phyloP scores from a whole-genome alignment of 129 eudicot species.

The sunflower (Helianthus annuus) region HanXRQr2.0-SUNRISE NC_035434.2:137007833-137008332 shows the following conservation, averaged over 20 bases:
- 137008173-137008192: constrained; percentile 2
- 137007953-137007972: too few species aligned
- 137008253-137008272: constrained; percentile 18
- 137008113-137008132: constrained; percentile 28
- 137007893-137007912: too few species aligned
- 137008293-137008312: constrained; percentile 18
- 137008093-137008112: neutral
- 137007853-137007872: too few species aligned
- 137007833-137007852: too few species aligned
- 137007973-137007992: too few species aligned
- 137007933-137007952: too few species aligned
- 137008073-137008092: neutral
- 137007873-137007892: too few species aligned
- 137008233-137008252: constrained; percentile 3
- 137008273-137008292: constrained; percentile 23
- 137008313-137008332: constrained; percentile 21
- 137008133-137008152: constrained; percentile 5
- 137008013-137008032: too few species aligned
- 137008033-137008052: too few species aligned
- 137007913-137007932: too few species aligned
- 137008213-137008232: neutral
- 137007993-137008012: too few species aligned
- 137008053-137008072: neutral
- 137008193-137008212: neutral
- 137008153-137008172: neutral